phyloP scores from a whole-genome alignment of 106 monocot species.

The Phalaenopsis equestris region DNA sequence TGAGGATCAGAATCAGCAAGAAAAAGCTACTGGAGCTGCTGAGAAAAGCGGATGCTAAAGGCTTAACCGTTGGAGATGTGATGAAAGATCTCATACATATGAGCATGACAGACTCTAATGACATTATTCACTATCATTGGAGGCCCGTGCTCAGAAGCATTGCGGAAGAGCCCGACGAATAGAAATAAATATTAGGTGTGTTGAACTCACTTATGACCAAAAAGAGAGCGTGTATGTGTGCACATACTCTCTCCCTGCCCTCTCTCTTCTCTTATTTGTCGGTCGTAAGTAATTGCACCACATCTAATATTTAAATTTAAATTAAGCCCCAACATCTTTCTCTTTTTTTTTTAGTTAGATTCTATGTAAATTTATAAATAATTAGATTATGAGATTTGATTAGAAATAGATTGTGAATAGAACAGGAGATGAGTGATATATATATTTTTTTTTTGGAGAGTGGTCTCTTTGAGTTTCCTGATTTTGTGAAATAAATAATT shows the following conservation, averaged over 20 bases:
- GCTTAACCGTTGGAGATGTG: slow-evolving; percentile 9
- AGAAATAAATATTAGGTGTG: not conserved
- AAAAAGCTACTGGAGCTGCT: slow-evolving; percentile 49
- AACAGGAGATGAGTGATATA: no score
- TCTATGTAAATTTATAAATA: no score
- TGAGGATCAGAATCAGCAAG: slow-evolving; percentile 44
- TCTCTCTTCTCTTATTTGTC: no score
- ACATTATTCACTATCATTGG: not conserved
- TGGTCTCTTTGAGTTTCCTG: no score
- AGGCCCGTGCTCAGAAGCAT: not conserved
- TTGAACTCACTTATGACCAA: no score
- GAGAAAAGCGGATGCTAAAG: slow-evolving; percentile 9
- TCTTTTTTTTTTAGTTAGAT: not conserved
- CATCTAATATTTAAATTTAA: not conserved
- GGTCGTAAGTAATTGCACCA: no score
- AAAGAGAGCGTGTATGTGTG: no score
- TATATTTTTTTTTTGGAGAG: no score
- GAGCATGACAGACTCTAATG: not conserved
- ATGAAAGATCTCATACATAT: slow-evolving; percentile 11
- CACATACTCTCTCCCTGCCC: no score
- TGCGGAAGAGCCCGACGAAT: not conserved
- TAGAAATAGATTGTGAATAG: no score
- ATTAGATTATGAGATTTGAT: no score
- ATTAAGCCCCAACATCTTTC: not conserved
- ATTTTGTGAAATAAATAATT: no score